Base-by-base conservation (phyloP, 2,329 filamentous ascomycete species). In the Verticillium albo-atrum region DNA sequence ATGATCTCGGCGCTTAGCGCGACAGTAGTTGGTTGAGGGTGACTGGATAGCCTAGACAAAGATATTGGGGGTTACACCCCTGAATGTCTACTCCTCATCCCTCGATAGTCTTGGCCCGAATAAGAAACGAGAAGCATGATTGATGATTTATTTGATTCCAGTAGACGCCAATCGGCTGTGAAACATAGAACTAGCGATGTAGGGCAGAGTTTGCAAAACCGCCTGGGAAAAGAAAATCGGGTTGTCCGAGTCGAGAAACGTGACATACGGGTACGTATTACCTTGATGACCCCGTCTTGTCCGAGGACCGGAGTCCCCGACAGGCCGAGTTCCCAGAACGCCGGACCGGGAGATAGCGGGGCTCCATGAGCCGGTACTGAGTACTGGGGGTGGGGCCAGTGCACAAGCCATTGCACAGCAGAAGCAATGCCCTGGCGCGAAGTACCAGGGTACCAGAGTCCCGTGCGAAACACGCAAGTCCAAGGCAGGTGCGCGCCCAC, bases 1-100 rank as follows among this genome's bases (percentile, higher is more conserved):
- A 97, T 73, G 92, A 97, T 74, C 75, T 97, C 51, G 78, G 77
- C 30, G 74, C 71, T n/a, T 81, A 67, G 66, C 15, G 20, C 20
- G 10, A 7, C 20, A n/a, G n/a, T 35, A 4, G 3, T 50, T 50
- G 20, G 20, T 20, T 23, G 12, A 20, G 42, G 10, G 20, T 5
- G n/a, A 23, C 42, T 50, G 42, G 42, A 50, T 37, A 50, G 20
- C 42, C 42, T 50, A 20, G 17, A 37, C 17, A 20, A 15, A 6
- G 17, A n/a, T 37, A n/a, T n/a, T 15, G 17, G 17, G 14, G 34
- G 17, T 14, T n/a, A 15, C 14, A 15, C 14, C 34, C 34, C 34
- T 37, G 5, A 6, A 37, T 17, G 34, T 37, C 6, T 37, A 5
- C 34, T 37, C 17, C 34, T 6, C 3, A 37, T 37, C 3, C 14